Evolutionary conservation across 1,139 yeast genomes (phyloP).

Genomic region (Sugiyamaella neomexicana): DNA sequence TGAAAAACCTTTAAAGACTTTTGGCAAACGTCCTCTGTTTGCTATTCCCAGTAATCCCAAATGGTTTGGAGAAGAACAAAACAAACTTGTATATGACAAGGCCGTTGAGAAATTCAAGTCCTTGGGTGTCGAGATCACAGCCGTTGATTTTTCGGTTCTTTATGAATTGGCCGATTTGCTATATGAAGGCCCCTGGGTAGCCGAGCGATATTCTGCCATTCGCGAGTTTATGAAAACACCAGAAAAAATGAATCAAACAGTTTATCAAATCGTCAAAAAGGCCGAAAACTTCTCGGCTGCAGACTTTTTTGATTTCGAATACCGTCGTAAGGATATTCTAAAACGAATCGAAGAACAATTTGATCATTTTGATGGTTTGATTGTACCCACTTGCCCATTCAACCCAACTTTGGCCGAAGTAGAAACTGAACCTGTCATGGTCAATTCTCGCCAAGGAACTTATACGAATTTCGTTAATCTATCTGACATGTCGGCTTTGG

Average conservation of each 20-base stretch:
- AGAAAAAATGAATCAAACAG: constrained; percentile 76
- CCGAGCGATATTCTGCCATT: constrained; percentile 86
- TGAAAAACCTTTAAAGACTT: constrained; percentile 58
- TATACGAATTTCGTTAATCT: constrained; percentile 95
- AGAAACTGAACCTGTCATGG: constrained; percentile 70
- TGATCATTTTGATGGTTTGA: constrained; percentile 64
- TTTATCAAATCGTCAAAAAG: constrained; percentile 67
- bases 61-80: constrained; percentile 81
- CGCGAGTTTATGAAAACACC: constrained; percentile 72
- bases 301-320: constrained; percentile 79
- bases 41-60: constrained; percentile 72
- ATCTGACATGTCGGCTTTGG: constrained; percentile 89
- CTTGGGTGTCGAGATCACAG: constrained; percentile 58
- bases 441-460: constrained; percentile 90
- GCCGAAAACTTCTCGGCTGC: constrained; percentile 81
- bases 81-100: constrained; percentile 62
- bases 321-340: constrained; percentile 73
- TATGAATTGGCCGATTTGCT: constrained; percentile 82
- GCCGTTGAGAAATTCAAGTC: constrained; percentile 60
- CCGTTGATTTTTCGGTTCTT: constrained; percentile 70
- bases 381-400: constrained; percentile 92
- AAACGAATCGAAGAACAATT: constrained; percentile 61
- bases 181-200: constrained; percentile 99
- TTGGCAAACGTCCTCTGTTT: constrained; percentile 58
- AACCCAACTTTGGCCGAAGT: constrained; percentile 79